phyloP scores from a whole-genome alignment of 2,329 filamentous ascomycete genomes.

The Lanzia echinophila region DNA sequence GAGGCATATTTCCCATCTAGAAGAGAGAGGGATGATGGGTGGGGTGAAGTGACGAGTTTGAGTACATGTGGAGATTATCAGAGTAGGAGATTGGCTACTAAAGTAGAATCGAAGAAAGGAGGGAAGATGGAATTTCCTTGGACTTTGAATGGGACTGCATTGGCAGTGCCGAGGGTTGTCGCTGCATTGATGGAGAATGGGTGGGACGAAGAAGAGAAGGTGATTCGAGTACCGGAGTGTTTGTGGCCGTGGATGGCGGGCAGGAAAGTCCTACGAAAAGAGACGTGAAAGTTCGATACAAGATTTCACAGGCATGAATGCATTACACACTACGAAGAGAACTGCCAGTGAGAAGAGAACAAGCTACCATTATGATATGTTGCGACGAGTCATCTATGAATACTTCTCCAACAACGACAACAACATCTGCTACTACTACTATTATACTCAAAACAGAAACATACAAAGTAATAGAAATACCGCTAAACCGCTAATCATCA shows the following conservation, averaged over 20 bases:
- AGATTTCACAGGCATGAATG: not conserved
- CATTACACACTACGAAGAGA: not conserved
- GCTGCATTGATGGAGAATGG: constrained; percentile 87
- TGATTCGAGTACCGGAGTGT: constrained; percentile 70
- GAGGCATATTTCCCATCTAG: constrained; percentile 90
- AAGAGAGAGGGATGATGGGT: constrained; percentile 58
- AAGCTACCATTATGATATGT: too few relatives aligned
- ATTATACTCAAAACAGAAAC: not conserved
- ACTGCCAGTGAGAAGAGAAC: too few relatives aligned
- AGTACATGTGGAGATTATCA: constrained; percentile 96
- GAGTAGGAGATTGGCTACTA: constrained; percentile 71
- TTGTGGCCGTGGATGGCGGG: constrained; percentile 82
- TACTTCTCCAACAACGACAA: too few relatives aligned
- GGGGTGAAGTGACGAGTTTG: constrained; percentile 88
- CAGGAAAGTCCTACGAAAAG: constrained; percentile 48
- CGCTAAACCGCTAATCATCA: constrained; percentile 24
- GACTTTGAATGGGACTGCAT: constrained; percentile 88
- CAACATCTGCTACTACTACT: not conserved
- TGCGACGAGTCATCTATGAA: not conserved
- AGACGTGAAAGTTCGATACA: not conserved
- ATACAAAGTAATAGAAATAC: constrained; percentile 9
- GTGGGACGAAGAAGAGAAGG: constrained; percentile 65
- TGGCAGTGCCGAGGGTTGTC: constrained; percentile 83
- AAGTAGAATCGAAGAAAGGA: constrained; percentile 48
- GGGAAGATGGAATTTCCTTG: constrained; percentile 68